Evolutionary conservation across 2,329 filamentous ascomycete species (phyloP), one percentile per base, ranked within the genome.

Genomic region (Cladosporium colombiae): DNA sequence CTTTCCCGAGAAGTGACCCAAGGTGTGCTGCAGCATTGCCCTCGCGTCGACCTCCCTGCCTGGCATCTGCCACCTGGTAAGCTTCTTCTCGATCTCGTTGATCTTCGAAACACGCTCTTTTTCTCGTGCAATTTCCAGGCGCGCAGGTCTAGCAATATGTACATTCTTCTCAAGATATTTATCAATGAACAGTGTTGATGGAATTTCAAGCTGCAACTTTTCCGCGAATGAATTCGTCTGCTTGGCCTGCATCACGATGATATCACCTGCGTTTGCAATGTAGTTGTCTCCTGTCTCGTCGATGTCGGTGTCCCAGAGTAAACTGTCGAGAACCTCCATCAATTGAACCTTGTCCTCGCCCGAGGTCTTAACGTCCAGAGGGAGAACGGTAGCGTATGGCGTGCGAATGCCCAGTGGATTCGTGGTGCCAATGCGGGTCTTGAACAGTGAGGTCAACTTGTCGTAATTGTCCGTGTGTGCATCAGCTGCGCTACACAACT

Each of bases 121-220:
- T 55, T 73, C 74, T 33, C 76, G 67, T 25, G 72, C 72, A 64
- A 78, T 78, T 23, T 80, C 71, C 27, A 71, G 68, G n/a, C 84
- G 81, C 65, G 87, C 81, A 10, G 80, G 77, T 52, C 79, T 79
- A 18, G 84, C 80, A 11, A 80, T 71, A 1, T 79, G 78, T 64
- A 81, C 78, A 66, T 84, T 85, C 67, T 80, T 77, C 58, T 84
- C 79, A 55, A 88, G 77, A 72, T 89, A 89, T 55, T 86, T 82
- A 75, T 89, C 87, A 5, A 84, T 81, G 68, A 86, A 87, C 71
- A 87, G 82, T 1, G 80, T 78, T 1, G 81, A 73, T 3, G 86
- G 86, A 21, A 88, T 79, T 6, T 82, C 82, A 52, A 88, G 75
- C 31, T 81, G 78, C 27, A 84, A 70, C 35, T 74, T 70, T 23